Evolutionary conservation across 2,329 filamentous ascomycete species (phyloP), one percentile per base, ranked within the genome.

Genomic region (Stemphylium lycopersici): DNA sequence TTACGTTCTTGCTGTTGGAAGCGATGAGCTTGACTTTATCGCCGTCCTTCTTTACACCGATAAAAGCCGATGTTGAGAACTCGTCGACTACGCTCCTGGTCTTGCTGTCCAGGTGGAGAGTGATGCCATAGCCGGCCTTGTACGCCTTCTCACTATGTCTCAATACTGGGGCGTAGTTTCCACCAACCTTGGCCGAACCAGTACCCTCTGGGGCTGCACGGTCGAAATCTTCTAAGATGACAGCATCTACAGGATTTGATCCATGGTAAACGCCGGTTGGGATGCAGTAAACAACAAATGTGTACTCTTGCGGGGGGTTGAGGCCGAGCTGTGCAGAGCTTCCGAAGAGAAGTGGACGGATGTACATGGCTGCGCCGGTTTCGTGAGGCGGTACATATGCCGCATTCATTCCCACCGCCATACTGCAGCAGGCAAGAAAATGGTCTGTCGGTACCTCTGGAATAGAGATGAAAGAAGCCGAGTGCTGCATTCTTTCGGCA

Each of bases 261-360:
- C 95, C 93, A 76, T 98, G 93, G 80, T 97, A 98, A 13, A 96
- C 92, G 6, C 93, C 93, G 0, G 91, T 96, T 0, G 93, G 93
- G 73, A 96, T 83, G 10, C 96, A 93, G 71, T 89, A 98, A 22
- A 98, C 92, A 57, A 85, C 85, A 70, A 98, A 96, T 0, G 87
- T 93, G 79, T 96, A 98, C 78, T 96, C 92, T 55, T 97, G 92
- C 0, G 93, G 91, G 6, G 93, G 90, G 59, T 82, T 90, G 16
- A 98, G 82, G 0, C 92, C 93, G 33, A 98, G 81, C 78, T 98
- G 93, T 1, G 93, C 91, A 51, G 86, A 89, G 13, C 88, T 91
- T 3, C 93, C 93, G 76, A 96, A 96, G 29, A 97, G 80, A 68
- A 96, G 81, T 2, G 93, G 93, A 0, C 93, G 89, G 62, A 98